Evolutionary conservation across 345 rosid species (phyloP).

Genomic region (Dimocarpus longan): DNA sequence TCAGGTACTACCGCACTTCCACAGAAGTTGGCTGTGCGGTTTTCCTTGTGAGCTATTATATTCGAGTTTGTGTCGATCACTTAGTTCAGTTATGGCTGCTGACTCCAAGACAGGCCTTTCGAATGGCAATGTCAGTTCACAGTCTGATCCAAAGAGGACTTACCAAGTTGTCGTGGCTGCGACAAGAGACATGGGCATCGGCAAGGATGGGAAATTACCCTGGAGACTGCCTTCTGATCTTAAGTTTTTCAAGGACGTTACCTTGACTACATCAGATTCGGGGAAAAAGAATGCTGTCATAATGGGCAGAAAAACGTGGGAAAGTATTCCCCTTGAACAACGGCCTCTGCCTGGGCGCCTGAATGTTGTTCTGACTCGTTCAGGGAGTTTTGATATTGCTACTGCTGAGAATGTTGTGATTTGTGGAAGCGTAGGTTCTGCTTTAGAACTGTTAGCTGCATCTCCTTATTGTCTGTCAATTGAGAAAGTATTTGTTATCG

Average conservation of each 20-base stretch:
- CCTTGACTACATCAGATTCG: conserved; percentile 59
- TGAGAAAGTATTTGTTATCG: conserved; percentile 91
- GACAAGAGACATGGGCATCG: conserved; percentile 87
- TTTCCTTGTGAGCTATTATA: conserved; percentile 23
- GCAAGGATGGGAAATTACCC: conserved; percentile 82
- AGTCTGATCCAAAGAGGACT: conserved; percentile 53
- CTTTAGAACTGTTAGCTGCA: conserved; percentile 71
- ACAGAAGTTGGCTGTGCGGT: conserved; percentile 44
- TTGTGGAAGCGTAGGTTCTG: conserved; percentile 80
- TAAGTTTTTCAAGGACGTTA: conserved; percentile 78
- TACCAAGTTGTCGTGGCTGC: conserved; percentile 93
- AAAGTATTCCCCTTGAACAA: conserved; percentile 71
- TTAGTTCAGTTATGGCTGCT: conserved; percentile 43
- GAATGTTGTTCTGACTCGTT: conserved; percentile 91
- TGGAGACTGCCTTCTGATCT: conserved; percentile 90
- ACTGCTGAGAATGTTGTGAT: conserved; percentile 90
- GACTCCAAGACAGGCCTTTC: conserved; percentile 42
- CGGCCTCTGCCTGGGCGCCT: conserved; percentile 89
- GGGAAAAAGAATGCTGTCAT: conserved; percentile 83
- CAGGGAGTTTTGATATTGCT: conserved; percentile 80
- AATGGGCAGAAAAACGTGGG: conserved; percentile 98
- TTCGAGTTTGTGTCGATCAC: conserved; percentile 26
- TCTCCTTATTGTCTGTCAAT: conserved; percentile 83
- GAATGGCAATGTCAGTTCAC: conserved; percentile 46
- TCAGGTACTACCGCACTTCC: conserved; percentile 49